These are phyloP conservation scores for Phytophthora aleatoria DNA, from an alignment of 352 stramenopile species.

Conservation along the genomic window DNA sequence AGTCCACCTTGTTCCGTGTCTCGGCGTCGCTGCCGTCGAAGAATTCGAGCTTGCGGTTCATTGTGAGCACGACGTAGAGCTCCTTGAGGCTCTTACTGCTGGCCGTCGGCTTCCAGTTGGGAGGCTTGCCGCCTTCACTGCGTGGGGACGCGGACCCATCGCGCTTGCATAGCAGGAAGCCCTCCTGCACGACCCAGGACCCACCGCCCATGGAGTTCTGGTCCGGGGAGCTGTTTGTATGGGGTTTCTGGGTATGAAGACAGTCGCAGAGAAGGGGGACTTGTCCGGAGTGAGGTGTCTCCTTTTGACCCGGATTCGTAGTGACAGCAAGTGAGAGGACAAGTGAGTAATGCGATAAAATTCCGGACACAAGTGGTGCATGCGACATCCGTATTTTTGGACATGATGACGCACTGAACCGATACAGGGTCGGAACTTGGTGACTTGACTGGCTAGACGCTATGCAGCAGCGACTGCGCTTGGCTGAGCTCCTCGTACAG, in stretches of 20 bases:
- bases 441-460: constrained; percentile 7
- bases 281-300: constrained; percentile 17
- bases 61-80: constrained; percentile 73
- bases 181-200: constrained; percentile 66
- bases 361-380: constrained; percentile 4
- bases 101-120: constrained; percentile 15
- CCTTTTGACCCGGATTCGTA: constrained; percentile 8
- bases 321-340: constrained; percentile 6
- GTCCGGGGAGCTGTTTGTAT: constrained; percentile 13
- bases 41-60: constrained; percentile 84
- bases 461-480: constrained; percentile 32
- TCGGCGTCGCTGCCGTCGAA: constrained; percentile 51
- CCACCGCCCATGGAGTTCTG: constrained; percentile 45
- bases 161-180: constrained; percentile 51
- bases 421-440: constrained; percentile 16
- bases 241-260: constrained; percentile 30
- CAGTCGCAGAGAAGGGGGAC: constrained; percentile 15
- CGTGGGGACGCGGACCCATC: constrained; percentile 25
- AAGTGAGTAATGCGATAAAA: constrained; percentile 15
- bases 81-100: constrained; percentile 37
- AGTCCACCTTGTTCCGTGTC: constrained; percentile 39
- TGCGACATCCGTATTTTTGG: constrained; percentile 33
- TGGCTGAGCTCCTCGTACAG: constrained; percentile 43
- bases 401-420: constrained; percentile 18
- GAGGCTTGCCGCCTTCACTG: constrained; percentile 6